These are phyloP conservation scores for Psilocybe cyanescens DNA, from an alignment of 768 basidiomycete genomes.

Conservation along the genomic window DNA sequence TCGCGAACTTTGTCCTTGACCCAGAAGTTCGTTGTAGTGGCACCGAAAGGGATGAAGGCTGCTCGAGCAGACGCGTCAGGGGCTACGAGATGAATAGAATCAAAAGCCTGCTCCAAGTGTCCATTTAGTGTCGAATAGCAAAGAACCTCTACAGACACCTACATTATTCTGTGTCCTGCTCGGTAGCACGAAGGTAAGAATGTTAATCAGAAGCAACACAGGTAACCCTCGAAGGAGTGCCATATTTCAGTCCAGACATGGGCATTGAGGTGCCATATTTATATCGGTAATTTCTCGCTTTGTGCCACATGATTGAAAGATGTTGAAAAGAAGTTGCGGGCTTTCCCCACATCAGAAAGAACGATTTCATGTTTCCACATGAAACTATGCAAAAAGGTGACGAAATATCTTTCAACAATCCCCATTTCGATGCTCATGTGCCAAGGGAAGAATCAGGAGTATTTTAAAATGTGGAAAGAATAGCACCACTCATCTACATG, in stretches of 20 bases:
- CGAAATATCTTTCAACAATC: slow-evolving; percentile 5
- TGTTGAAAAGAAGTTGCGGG: not conserved
- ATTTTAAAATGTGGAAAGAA: not conserved
- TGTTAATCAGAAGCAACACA: not conserved
- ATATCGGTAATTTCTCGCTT: not conserved
- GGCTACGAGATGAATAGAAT: slow-evolving; percentile 32
- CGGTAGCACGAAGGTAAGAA: slow-evolving; percentile 2
- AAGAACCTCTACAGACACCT: not conserved
- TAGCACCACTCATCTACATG: slow-evolving; percentile 9
- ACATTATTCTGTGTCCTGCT: slow-evolving; percentile 13
- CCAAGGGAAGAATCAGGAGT: slow-evolving; percentile 5
- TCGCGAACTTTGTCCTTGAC: slow-evolving; percentile 44
- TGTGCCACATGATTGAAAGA: slow-evolving; percentile 10
- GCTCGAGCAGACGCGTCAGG: slow-evolving; percentile 46
- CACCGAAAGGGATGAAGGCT: slow-evolving; percentile 47
- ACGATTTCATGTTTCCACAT: slow-evolving; percentile 3
- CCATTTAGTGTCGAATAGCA: not conserved
- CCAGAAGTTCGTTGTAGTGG: slow-evolving; percentile 48
- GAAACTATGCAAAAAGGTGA: slow-evolving; percentile 1
- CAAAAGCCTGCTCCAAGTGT: slow-evolving; percentile 28
- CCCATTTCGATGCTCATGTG: slow-evolving; percentile 18
- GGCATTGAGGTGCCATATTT: not conserved
- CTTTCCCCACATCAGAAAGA: not conserved
- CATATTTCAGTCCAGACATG: slow-evolving; percentile 1
- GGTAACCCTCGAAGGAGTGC: not conserved